These are phyloP conservation scores for Martiniozyma asiatica DNA, from an alignment of 1,139 yeast genomes.

Conservation along the genomic window DNA sequence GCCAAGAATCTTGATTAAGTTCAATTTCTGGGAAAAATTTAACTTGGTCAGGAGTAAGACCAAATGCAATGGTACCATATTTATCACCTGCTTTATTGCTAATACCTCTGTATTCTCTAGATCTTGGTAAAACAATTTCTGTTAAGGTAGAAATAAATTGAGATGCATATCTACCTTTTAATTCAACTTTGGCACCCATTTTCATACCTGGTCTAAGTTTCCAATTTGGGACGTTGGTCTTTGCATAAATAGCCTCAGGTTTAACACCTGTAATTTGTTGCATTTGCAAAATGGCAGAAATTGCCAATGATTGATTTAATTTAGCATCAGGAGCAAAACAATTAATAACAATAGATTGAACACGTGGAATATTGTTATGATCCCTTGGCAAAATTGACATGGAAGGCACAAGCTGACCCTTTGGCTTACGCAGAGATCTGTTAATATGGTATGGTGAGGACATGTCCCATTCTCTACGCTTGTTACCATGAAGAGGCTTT, in stretches of 20 bases:
- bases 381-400: conserved; percentile 61
- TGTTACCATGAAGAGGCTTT: conserved; percentile 44
- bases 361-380: conserved; percentile 57
- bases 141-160: conserved; percentile 80
- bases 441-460: conserved; percentile 82
- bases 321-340: conserved; percentile 70
- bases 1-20: conserved; percentile 82
- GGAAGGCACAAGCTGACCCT: conserved; percentile 54
- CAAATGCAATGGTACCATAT: conserved; percentile 78
- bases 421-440: conserved; percentile 59
- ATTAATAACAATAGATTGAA: conserved; percentile 57
- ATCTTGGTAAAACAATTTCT: conserved; percentile 87
- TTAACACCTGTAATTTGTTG: conserved; percentile 91
- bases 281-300: conserved; percentile 68
- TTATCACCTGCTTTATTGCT: conserved; percentile 70
- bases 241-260: conserved; percentile 63
- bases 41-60: conserved; percentile 67
- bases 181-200: conserved; percentile 80
- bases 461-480: conserved; percentile 78
- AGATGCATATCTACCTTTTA: conserved; percentile 72
- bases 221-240: conserved; percentile 78
- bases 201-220: conserved; percentile 77
- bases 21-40: conserved; percentile 89
- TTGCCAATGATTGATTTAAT: conserved; percentile 60
- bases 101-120: conserved; percentile 78